A percentile compares a stretch with the other conserved stretches of the same genome.
Conservation (phyloP, 805 yeast genomes). For the Starmerella davenportii region DNA sequence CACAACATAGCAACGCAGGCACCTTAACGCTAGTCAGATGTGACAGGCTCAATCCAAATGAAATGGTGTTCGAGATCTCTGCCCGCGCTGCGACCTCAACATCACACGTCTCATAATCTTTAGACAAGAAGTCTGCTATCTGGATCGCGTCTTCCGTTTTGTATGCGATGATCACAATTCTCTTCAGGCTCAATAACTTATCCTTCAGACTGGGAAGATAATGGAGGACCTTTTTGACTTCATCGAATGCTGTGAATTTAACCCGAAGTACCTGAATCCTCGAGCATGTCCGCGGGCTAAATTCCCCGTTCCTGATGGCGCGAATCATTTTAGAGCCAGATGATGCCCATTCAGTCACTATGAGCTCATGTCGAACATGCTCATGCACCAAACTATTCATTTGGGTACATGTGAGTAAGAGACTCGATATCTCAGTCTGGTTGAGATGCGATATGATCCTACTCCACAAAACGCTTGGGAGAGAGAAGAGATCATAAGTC, state of each 20-base stretch:
- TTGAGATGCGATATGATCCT: conserved; percentile 7
- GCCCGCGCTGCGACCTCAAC: not conserved
- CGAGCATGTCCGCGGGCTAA: not conserved
- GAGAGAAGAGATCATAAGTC: not conserved
- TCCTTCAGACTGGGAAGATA: not conserved
- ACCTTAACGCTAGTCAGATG: not conserved
- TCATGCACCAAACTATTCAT: conserved; percentile 7
- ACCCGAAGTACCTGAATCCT: not conserved
- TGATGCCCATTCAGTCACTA: conserved; percentile 14
- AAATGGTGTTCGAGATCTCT: not conserved
- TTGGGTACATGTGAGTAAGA: conserved; percentile 8
- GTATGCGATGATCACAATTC: not conserved
- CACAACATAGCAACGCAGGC: not conserved
- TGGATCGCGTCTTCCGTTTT: not conserved
- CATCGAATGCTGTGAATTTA: not conserved
- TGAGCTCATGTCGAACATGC: conserved; percentile 10
- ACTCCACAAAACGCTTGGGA: conserved; percentile 10
- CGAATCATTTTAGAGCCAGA: conserved; percentile 12
- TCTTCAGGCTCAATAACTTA: not conserved
- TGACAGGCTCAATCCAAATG: not conserved
- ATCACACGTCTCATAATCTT: not conserved
- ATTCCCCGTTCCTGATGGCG: conserved; percentile 9
- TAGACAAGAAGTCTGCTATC: not conserved
- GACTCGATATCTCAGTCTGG: conserved; percentile 6
- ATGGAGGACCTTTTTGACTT: not conserved